phyloP scores from a whole-genome alignment of 1,139 yeast species.

The Nadsonia commutata region DNA sequence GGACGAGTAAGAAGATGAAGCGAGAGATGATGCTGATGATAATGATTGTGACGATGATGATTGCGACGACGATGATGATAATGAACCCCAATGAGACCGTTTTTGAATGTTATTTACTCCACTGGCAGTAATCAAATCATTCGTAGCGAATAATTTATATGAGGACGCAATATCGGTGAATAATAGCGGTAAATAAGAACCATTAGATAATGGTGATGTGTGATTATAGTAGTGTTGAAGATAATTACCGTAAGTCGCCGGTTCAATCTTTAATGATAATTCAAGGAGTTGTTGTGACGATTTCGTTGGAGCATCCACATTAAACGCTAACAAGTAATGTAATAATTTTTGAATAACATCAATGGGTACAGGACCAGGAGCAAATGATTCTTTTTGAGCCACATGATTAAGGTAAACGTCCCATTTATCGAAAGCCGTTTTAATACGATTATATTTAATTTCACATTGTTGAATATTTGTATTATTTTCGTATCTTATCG shows the following conservation, averaged over 20 bases:
- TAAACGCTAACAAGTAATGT: conserved; percentile 21
- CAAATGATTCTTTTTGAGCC: conserved; percentile 25
- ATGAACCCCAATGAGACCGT: conserved; percentile 2
- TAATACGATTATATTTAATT: conserved; percentile 50
- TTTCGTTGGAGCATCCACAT: conserved; percentile 13
- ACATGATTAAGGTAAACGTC: conserved; percentile 41
- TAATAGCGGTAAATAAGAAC: conserved; percentile 45
- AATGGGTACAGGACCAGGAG: conserved; percentile 19
- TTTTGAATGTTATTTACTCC: conserved; percentile 2
- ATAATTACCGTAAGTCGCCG: conserved; percentile 30
- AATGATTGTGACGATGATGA: not conserved
- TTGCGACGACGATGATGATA: not conserved
- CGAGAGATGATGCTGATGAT: conserved; percentile 1
- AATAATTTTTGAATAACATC: conserved; percentile 22
- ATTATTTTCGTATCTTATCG: conserved; percentile 26
- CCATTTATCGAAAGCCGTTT: conserved; percentile 73
- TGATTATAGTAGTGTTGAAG: conserved; percentile 28
- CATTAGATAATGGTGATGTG: conserved; percentile 36
- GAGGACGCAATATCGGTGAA: conserved; percentile 41
- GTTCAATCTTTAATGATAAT: conserved; percentile 27
- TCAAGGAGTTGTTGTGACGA: conserved; percentile 12
- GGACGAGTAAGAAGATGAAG: conserved; percentile 6
- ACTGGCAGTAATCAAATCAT: conserved; percentile 27
- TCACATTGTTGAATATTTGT: conserved; percentile 45
- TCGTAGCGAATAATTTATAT: conserved; percentile 40